Conservation (phyloP, 2,329 filamentous ascomycete species). For the Fusarium sacchari region DNA sequence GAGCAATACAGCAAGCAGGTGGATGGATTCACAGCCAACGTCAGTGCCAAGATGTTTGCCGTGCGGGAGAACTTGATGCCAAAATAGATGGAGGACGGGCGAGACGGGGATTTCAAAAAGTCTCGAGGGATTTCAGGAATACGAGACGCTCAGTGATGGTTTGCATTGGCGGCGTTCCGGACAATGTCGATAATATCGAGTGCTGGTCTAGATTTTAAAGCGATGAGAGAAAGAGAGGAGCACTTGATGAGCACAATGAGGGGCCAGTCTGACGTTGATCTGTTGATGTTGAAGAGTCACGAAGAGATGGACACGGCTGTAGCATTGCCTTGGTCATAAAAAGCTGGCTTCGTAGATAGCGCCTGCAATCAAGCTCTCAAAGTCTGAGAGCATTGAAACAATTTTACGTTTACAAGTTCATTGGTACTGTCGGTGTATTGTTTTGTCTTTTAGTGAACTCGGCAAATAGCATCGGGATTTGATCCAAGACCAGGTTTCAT, state of each 20-base stretch:
- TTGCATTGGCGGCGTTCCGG: slow-evolving; percentile 57
- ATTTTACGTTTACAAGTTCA: slow-evolving; percentile 16
- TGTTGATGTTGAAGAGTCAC: slow-evolving; percentile 26
- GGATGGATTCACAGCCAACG: slow-evolving; percentile 91
- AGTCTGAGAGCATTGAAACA: slow-evolving; percentile 17
- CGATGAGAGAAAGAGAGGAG: slow-evolving; percentile 46
- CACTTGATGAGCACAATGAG: slow-evolving; percentile 43
- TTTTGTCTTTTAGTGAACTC: background rate
- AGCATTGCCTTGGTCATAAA: slow-evolving; percentile 11
- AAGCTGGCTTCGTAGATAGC: slow-evolving; percentile 27
- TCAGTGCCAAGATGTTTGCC: slow-evolving; percentile 98
- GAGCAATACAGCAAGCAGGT: slow-evolving; percentile 98
- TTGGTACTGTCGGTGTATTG: background rate
- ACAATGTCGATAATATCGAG: slow-evolving; percentile 52
- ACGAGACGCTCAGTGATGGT: slow-evolving; percentile 48
- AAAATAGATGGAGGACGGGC: slow-evolving; percentile 51
- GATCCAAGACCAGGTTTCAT: background rate
- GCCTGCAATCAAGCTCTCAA: slow-evolving; percentile 11
- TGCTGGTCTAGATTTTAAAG: slow-evolving; percentile 50
- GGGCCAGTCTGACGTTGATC: slow-evolving; percentile 27
- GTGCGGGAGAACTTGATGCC: slow-evolving; percentile 77
- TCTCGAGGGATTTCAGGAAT: slow-evolving; percentile 43
- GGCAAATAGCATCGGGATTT: background rate
- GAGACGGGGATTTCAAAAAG: slow-evolving; percentile 36
- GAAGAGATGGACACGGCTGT: slow-evolving; percentile 23